Evolutionary conservation across 176 grass and related monocot genomes (phyloP), one percentile per base, ranked within the genome.

Genomic region (Phyllostachys edulis): DNA sequence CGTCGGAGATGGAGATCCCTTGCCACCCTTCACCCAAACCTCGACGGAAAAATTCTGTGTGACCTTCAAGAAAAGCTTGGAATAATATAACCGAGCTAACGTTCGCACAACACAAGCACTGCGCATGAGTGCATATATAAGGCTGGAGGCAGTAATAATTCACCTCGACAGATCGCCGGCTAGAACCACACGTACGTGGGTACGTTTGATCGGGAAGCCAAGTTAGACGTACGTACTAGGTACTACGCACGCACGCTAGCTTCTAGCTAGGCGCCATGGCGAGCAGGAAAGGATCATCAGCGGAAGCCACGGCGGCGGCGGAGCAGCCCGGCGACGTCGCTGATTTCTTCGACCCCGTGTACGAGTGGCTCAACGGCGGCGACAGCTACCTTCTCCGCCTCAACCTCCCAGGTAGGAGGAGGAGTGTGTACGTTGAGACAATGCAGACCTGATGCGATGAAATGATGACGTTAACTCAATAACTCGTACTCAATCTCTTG

Each of bases 41-140:
- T 36, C 16, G 45, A 82, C 17, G 84, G 49, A 38, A 32, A 56
- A 79, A 60, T 18, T 29, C 18, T 72, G 42, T 79, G 47, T 18
- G 76, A 73, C 76, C 66, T 41, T 62, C 60, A 77, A 76, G 88
- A 91, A 92, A 96, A 89, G 93, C 79, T 91, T 96, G 61, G 93
- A 91, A 96, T 93, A 86, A 74, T 50, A n/a, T 82, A 63, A 21
- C 56, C 29, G 49, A 38, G 56, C 80, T 9, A 63, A n/a, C 4
- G 32, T 34, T 34, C 45, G 52, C 47, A 7, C 62, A 45, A 42
- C 80, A 26, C 37, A 60, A 81, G 81, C 79, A 69, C 41, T 6
- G 10, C 63, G 45, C 24, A 34, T 52, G 71, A 1, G 54, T 29
- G 18, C 12, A 16, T 67, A 57, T 34, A 49, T 46, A 12, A 39